Evolutionary conservation across 1,284 basidiomycete species (phyloP).

Genomic region (Fistulina hepatica): DNA sequence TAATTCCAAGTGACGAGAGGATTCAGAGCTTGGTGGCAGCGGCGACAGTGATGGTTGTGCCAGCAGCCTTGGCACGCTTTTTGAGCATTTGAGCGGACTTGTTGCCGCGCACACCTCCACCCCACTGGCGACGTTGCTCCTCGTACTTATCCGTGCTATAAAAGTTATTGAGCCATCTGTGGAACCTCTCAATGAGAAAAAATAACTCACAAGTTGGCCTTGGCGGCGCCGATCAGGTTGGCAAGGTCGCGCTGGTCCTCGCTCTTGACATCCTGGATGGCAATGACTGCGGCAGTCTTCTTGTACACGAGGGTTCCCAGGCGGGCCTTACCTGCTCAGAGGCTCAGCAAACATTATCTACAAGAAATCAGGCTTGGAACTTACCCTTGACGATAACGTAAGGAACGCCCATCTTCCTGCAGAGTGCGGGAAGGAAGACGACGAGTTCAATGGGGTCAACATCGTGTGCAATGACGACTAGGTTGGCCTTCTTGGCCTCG

Average conservation of each 20-base stretch:
- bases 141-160: slow-evolving; percentile 90
- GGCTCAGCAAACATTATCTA: no score
- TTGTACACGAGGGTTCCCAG: slow-evolving; percentile 96
- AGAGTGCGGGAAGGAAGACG: slow-evolving; percentile 95
- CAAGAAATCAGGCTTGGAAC: no score
- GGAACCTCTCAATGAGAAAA: not conserved
- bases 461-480: slow-evolving; percentile 96
- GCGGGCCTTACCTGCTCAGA: no score
- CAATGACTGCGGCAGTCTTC: slow-evolving; percentile 91
- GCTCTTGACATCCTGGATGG: slow-evolving; percentile 87
- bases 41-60: slow-evolving; percentile 47
- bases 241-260: slow-evolving; percentile 93
- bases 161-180: slow-evolving; percentile 7
- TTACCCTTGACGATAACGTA: slow-evolving; percentile 98
- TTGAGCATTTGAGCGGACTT: slow-evolving; percentile 89
- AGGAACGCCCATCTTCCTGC: slow-evolving; percentile 98
- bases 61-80: slow-evolving; percentile 89
- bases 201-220: slow-evolving; percentile 83
- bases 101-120: slow-evolving; percentile 90
- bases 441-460: slow-evolving; percentile 99
- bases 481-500: slow-evolving; percentile 94
- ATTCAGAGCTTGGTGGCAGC: slow-evolving; percentile 51
- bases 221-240: slow-evolving; percentile 86
- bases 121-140: slow-evolving; percentile 86
- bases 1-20: no score